A percentile compares a stretch with the other conserved stretches of the same genome.
Conservation (phyloP, 1,284 basidiomycete species). For the Ganoderma sp. region DNA sequence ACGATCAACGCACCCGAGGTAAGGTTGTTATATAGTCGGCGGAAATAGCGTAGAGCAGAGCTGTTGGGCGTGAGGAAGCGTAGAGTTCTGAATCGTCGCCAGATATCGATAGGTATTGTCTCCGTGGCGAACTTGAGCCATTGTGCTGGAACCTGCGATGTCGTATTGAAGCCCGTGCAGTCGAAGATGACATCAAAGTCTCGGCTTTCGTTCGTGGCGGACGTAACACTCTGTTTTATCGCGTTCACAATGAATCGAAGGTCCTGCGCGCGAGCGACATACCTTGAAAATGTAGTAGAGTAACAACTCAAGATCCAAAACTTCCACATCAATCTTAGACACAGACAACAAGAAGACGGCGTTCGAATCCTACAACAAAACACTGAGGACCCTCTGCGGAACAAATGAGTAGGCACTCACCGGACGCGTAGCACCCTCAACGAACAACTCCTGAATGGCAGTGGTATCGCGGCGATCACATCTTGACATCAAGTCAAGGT, state of each 20-base stretch:
- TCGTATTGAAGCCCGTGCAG: constrained; percentile 79
- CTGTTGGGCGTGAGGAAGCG: constrained; percentile 85
- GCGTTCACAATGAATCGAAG: neutral
- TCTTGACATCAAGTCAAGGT: constrained; percentile 71
- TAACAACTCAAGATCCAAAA: constrained; percentile 84
- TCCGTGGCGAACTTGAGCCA: constrained; percentile 85
- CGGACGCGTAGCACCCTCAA: constrained; percentile 58
- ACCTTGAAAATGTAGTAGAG: constrained; percentile 86
- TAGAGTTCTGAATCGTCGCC: constrained; percentile 59
- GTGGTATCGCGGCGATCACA: constrained; percentile 68
- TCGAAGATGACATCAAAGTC: constrained; percentile 82
- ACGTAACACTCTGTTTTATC: constrained; percentile 45
- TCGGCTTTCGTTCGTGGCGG: constrained; percentile 52
- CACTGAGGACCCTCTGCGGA: neutral
- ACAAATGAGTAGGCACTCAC: constrained; percentile 42
- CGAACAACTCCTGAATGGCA: constrained; percentile 71
- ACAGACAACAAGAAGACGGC: constrained; percentile 68
- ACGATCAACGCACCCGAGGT: constrained; percentile 63
- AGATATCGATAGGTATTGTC: constrained; percentile 74
- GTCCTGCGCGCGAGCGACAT: constrained; percentile 23
- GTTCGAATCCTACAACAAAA: constrained; percentile 49
- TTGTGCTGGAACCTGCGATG: constrained; percentile 80
- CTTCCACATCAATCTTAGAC: constrained; percentile 79
- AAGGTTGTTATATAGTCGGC: constrained; percentile 78
- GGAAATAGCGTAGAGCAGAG: constrained; percentile 74